These are phyloP conservation scores for Lagenidium sp. DNA, from an alignment of 352 stramenopile genomes.

Conservation along the genomic window DNA sequence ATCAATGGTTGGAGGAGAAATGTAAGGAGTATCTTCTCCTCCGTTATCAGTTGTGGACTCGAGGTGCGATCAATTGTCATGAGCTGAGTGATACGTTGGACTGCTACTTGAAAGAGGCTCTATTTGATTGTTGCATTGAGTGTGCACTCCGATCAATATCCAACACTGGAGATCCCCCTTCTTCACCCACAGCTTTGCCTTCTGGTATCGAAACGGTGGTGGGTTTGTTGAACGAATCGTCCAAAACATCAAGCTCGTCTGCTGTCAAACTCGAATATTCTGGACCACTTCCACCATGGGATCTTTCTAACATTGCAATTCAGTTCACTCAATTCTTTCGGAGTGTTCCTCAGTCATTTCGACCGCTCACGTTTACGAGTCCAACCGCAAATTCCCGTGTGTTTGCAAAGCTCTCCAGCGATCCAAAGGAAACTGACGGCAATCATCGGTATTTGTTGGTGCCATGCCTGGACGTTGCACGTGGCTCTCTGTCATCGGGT, in stretches of 20 bases:
- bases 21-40: too few species aligned
- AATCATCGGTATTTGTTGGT: too few species aligned
- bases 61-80: slow-evolving; percentile 41
- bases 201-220: neutral
- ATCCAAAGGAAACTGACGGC: too few species aligned
- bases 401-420: too few species aligned
- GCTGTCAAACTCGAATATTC: slow-evolving; percentile 37
- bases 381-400: too few species aligned
- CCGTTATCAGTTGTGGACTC: slow-evolving; percentile 70
- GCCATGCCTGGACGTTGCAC: too few species aligned
- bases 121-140: slow-evolving; percentile 81
- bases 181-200: neutral
- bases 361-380: too few species aligned
- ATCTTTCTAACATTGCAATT: slow-evolving; percentile 38
- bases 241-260: slow-evolving; percentile 37
- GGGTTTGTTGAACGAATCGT: slow-evolving; percentile 44
- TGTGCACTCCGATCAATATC: neutral
- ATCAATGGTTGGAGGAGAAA: too few species aligned
- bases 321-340: slow-evolving; percentile 46
- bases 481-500: too few species aligned
- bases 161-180: too few species aligned
- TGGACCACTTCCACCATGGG: slow-evolving; percentile 45
- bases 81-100: slow-evolving; percentile 60
- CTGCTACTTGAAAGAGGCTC: slow-evolving; percentile 57
- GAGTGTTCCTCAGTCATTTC: too few species aligned